phyloP scores from a whole-genome alignment of 1,139 yeast species.

The Pichia cactophila region DNA sequence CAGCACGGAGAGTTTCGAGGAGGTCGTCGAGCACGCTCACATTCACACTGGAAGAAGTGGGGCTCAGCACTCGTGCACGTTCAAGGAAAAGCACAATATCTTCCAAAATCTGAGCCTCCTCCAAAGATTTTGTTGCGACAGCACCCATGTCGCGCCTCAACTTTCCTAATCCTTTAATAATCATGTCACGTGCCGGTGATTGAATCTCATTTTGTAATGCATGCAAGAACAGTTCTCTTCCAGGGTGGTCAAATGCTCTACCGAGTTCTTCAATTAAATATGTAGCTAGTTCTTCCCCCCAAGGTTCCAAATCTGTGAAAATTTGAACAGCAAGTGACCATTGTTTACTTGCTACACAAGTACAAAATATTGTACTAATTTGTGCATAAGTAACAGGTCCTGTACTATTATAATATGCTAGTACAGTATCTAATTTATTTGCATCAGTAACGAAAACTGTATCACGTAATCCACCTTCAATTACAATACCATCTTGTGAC shows the following conservation, averaged over 20 bases:
- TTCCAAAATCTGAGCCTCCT: slow-evolving; percentile 21
- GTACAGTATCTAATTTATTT: not conserved
- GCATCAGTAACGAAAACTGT: not conserved
- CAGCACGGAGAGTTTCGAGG: slow-evolving; percentile 13
- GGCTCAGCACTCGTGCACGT: slow-evolving; percentile 3
- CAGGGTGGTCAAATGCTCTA: slow-evolving; percentile 16
- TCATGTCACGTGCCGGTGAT: slow-evolving; percentile 13
- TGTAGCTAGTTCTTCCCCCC: too few species aligned
- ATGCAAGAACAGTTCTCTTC: slow-evolving; percentile 20
- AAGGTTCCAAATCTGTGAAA: not conserved
- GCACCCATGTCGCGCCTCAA: slow-evolving; percentile 5
- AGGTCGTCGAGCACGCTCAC: slow-evolving; percentile 6
- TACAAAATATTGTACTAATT: not conserved
- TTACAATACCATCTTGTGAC: slow-evolving; percentile 20
- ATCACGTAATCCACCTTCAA: not conserved
- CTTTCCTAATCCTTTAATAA: slow-evolving; percentile 10
- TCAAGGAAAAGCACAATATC: slow-evolving; percentile 13
- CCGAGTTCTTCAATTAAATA: slow-evolving; percentile 9
- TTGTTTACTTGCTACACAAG: not conserved
- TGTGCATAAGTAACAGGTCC: not conserved
- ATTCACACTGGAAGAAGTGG: too few species aligned
- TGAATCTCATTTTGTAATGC: slow-evolving; percentile 3
- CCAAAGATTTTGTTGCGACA: slow-evolving; percentile 7
- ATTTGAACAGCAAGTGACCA: not conserved
- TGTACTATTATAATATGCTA: not conserved